A percentile compares a stretch with the other conserved stretches of the same genome.
Evolutionary conservation across 805 yeast genomes (phyloP).

Genomic region (Ogataea paradorogensis): DNA sequence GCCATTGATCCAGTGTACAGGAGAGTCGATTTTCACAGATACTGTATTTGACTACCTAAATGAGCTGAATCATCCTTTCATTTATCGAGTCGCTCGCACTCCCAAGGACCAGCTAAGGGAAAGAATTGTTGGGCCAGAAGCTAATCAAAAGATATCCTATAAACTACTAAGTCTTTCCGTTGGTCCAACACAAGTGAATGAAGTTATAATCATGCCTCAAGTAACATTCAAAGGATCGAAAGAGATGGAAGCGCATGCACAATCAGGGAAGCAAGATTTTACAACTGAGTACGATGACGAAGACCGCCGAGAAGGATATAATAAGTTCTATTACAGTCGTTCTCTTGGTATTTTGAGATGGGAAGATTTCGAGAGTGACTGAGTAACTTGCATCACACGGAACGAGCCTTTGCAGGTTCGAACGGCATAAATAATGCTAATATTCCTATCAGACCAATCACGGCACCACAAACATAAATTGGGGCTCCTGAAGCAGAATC

Average conservation of each 20-base stretch:
- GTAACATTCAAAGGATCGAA: conserved; percentile 28
- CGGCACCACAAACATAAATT: conserved; percentile 51
- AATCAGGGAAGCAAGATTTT: conserved; percentile 5
- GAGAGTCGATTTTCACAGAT: conserved; percentile 32
- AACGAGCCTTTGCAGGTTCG: conserved; percentile 36
- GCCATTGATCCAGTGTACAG: conserved; percentile 33
- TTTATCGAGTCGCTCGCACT: conserved; percentile 25
- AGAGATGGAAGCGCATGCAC: conserved; percentile 10
- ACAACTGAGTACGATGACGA: conserved; percentile 26
- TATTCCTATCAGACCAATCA: conserved; percentile 43
- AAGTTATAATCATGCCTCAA: conserved; percentile 29
- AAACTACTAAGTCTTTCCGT: conserved; percentile 25
- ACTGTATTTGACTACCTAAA: conserved; percentile 32
- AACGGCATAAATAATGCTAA: conserved; percentile 42
- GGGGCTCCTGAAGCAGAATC: conserved; percentile 48
- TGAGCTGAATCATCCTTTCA: conserved; percentile 16
- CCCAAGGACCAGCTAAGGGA: conserved; percentile 18
- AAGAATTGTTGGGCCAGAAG: conserved; percentile 27
- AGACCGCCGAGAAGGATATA: conserved; percentile 26
- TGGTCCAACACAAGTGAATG: conserved; percentile 33
- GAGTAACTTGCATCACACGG: conserved; percentile 16
- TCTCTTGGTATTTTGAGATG: conserved; percentile 20
- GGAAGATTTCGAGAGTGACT: conserved; percentile 6
- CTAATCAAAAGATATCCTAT: conserved; percentile 24
- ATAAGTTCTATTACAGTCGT: conserved; percentile 26